phyloP scores from a whole-genome alignment of 305 asterid genomes.

The Stenogyne calaminthoides region DNA sequence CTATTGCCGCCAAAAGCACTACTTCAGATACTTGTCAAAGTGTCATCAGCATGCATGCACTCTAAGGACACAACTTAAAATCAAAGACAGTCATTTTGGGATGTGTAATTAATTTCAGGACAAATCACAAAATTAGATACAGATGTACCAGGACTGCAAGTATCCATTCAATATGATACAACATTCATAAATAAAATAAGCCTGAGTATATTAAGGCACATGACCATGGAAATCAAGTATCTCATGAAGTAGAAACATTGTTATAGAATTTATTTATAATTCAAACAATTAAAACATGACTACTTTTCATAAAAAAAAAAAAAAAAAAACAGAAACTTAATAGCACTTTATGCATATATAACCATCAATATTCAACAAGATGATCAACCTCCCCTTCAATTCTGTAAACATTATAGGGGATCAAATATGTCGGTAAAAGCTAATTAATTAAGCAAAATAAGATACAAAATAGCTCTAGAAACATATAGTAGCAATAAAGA shows the following conservation, averaged over 20 bases:
- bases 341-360: background rate
- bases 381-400: background rate
- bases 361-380: background rate
- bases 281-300: background rate
- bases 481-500: conserved; percentile 10
- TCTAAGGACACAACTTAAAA: background rate
- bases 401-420: background rate
- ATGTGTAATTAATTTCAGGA: background rate
- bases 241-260: too few species aligned
- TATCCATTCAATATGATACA: background rate
- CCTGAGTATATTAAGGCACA: background rate
- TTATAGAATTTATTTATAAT: background rate
- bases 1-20: background rate
- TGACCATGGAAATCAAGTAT: background rate
- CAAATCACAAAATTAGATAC: background rate
- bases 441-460: conserved; percentile 1
- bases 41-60: background rate
- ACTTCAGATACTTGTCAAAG: background rate
- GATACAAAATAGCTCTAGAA: background rate
- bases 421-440: background rate
- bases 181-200: background rate
- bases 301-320: background rate
- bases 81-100: background rate
- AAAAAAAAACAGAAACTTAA: background rate
- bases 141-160: background rate